A percentile compares a stretch with the other conserved stretches of the same genome.
Evolutionary conservation across 441 rosid species (phyloP).

Genomic region (Pelargonium australe): DNA sequence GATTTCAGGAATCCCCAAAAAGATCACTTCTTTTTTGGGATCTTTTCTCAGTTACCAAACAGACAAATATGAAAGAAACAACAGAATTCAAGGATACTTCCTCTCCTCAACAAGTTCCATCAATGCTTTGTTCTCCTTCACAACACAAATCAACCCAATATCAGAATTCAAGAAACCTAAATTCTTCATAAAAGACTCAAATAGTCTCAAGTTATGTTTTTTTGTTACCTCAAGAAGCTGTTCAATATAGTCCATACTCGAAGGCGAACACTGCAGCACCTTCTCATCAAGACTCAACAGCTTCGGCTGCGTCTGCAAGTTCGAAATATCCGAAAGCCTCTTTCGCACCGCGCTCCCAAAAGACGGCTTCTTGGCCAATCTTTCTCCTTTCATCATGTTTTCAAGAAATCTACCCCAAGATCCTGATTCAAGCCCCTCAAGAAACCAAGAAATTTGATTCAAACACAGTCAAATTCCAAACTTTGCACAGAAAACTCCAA

Average conservation of each 20-base stretch:
- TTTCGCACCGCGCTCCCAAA: conserved; percentile 44
- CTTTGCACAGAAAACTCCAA: too few relatives aligned
- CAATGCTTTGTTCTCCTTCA: conserved; percentile 53
- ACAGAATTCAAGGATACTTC: conserved; percentile 49
- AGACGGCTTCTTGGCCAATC: conserved; percentile 52
- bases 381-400: conserved; percentile 38
- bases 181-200: neutral
- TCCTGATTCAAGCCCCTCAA: conserved; percentile 3
- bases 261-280: conserved; percentile 22
- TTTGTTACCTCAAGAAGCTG: conserved; percentile 49
- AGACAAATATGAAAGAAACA: neutral
- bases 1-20: too few relatives aligned
- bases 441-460: conserved; percentile 8
- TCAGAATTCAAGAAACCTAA: neutral
- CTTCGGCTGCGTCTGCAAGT: conserved; percentile 39
- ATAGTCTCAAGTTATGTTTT: too few relatives aligned
- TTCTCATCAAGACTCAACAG: conserved; percentile 18
- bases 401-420: neutral
- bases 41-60: neutral
- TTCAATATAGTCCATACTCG: conserved; percentile 30
- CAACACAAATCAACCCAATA: neutral
- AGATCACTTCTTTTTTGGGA: too few relatives aligned
- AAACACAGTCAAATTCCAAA: too few relatives aligned
- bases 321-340: conserved; percentile 68
- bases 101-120: conserved; percentile 58